These are phyloP conservation scores for Diplosphaera chodatii DNA, from an alignment of 139 green algal genomes.

Conservation along the genomic window DNA sequence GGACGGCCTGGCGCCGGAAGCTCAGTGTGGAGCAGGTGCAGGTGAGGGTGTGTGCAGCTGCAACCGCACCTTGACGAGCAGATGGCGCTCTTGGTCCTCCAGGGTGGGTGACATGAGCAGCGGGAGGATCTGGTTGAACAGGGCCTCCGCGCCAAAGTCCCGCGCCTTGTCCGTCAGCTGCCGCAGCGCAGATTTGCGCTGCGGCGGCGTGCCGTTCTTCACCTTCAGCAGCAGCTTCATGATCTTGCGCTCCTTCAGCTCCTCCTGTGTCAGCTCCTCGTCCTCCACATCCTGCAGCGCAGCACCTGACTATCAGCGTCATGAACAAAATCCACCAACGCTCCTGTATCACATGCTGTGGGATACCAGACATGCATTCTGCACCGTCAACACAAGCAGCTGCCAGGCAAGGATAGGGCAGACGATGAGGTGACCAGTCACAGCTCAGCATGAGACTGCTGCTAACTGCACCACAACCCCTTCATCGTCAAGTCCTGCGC, in stretches of 20 bases:
- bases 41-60: background rate
- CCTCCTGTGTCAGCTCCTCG: constrained; percentile 80
- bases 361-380: too few relatives aligned
- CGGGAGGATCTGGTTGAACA: constrained; percentile 99
- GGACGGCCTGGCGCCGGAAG: too few relatives aligned
- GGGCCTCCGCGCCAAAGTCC: constrained; percentile 88
- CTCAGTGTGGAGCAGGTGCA: too few relatives aligned
- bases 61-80: constrained; percentile 80
- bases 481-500: too few relatives aligned
- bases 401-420: too few relatives aligned
- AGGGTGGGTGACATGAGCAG: constrained; percentile 97
- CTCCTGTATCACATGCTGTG: too few relatives aligned
- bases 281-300: constrained; percentile 63
- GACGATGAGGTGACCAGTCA: too few relatives aligned
- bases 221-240: constrained; percentile 99
- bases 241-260: constrained; percentile 96
- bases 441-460: too few relatives aligned
- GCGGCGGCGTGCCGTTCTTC: constrained; percentile 97
- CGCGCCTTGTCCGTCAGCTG: constrained; percentile 96
- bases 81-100: constrained; percentile 97
- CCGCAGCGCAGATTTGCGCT: constrained; percentile 93
- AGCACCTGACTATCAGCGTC: too few relatives aligned
- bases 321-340: too few relatives aligned
- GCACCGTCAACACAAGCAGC: too few relatives aligned
- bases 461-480: too few relatives aligned